phyloP scores from a whole-genome alignment of 2,329 filamentous ascomycete genomes.

The Claviceps purpurea region DNA sequence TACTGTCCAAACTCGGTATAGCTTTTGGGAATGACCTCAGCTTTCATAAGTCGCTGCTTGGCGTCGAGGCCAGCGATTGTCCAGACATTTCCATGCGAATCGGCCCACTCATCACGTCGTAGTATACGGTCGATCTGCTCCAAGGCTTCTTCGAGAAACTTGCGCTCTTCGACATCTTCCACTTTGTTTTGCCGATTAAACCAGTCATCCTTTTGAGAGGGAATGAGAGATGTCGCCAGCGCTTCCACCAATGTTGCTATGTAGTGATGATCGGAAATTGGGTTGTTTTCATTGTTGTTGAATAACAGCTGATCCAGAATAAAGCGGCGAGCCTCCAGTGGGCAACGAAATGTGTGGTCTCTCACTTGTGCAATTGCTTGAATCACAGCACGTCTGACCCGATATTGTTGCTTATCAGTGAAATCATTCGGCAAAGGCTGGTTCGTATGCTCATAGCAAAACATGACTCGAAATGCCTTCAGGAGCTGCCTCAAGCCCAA shows the following conservation, averaged over 20 bases:
- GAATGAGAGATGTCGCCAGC: constrained; percentile 44
- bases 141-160: constrained; percentile 38
- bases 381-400: constrained; percentile 72
- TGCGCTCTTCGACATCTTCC: constrained; percentile 30
- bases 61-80: constrained; percentile 49
- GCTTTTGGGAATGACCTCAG: constrained; percentile 41
- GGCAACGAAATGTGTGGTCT: constrained; percentile 60
- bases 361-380: constrained; percentile 68
- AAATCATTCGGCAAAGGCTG: constrained; percentile 89
- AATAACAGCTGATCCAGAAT: constrained; percentile 80
- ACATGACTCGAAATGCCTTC: constrained; percentile 76
- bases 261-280: constrained; percentile 81
- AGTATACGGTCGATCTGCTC: constrained; percentile 55
- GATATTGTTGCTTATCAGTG: constrained; percentile 70
- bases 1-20: constrained; percentile 49
- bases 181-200: constrained; percentile 31
- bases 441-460: constrained; percentile 64
- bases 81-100: constrained; percentile 55
- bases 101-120: constrained; percentile 54
- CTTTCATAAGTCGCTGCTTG: constrained; percentile 50
- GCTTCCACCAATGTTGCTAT: constrained; percentile 63
- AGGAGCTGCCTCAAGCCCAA: constrained; percentile 74
- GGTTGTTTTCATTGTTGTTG: constrained; percentile 88
- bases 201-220: constrained; percentile 31
- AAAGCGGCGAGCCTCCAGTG: constrained; percentile 66